Percentiles rank a stretch among this genome's conserved stretches.
Conservation (phyloP, 306 rosid species). For the Fagus sylvatica region DNA sequence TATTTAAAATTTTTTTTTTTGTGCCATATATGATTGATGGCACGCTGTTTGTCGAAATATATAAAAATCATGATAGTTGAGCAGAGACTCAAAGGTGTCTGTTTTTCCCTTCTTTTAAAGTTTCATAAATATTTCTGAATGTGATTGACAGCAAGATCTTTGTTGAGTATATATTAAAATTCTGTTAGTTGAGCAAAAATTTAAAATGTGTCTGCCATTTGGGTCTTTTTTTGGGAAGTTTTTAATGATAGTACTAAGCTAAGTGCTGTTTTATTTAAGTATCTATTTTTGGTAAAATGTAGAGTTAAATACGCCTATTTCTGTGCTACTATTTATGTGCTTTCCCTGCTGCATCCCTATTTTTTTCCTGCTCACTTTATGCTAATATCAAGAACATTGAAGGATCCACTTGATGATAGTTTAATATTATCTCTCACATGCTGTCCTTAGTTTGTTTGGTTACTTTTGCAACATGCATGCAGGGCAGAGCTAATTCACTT, state of each 20-base stretch:
- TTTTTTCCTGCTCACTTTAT: not conserved
- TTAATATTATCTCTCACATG: too few species aligned
- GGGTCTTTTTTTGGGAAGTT: not conserved
- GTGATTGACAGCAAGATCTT: not conserved
- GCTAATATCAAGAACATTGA: not conserved
- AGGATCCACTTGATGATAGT: not conserved
- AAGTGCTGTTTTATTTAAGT: too few species aligned
- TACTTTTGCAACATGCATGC: conserved; percentile 22
- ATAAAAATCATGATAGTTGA: too few species aligned
- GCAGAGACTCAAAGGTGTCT: too few species aligned
- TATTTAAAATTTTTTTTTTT: too few species aligned
- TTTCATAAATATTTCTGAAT: not conserved
- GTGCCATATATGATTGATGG: too few species aligned
- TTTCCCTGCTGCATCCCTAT: not conserved
- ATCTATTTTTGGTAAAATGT: too few species aligned
- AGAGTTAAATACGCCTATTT: not conserved
- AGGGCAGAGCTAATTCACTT: conserved; percentile 74
- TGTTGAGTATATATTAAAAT: not conserved
- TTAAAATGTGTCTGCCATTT: not conserved
- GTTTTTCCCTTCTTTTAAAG: not conserved
- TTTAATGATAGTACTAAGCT: too few species aligned
- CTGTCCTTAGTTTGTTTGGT: not conserved
- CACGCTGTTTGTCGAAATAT: too few species aligned
- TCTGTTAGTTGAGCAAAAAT: not conserved
- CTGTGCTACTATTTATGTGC: not conserved